These are phyloP conservation scores for Cyclanthera cordifolia DNA, from an alignment of 306 rosid genomes.

Conservation along the genomic window DNA sequence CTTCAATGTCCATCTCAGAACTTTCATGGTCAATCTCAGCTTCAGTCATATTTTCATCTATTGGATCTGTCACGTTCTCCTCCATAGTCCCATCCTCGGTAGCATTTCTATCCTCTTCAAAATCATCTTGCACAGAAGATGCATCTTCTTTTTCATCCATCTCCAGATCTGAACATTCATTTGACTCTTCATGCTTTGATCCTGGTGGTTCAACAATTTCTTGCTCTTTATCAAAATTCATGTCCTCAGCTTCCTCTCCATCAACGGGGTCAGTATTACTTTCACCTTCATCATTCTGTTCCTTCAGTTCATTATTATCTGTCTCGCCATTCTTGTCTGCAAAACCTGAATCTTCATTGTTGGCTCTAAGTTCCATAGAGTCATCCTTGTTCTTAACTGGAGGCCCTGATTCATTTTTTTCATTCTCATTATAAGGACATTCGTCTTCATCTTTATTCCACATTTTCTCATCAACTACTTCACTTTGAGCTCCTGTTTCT, in stretches of 20 bases:
- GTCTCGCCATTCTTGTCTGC: slow-evolving; percentile 39
- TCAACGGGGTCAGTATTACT: slow-evolving; percentile 28
- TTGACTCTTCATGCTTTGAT: slow-evolving; percentile 38
- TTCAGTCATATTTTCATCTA: slow-evolving; percentile 63
- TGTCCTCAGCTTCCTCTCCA: slow-evolving; percentile 34
- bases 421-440: slow-evolving; percentile 29
- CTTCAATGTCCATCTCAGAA: slow-evolving; percentile 37
- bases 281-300: slow-evolving; percentile 33
- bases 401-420: slow-evolving; percentile 63
- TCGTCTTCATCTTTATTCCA: slow-evolving; percentile 68
- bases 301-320: slow-evolving; percentile 31
- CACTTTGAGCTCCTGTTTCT: slow-evolving; percentile 53
- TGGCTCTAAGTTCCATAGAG: slow-evolving; percentile 68
- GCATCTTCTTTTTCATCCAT: slow-evolving; percentile 32
- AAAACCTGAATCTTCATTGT: slow-evolving; percentile 37
- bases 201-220: slow-evolving; percentile 45
- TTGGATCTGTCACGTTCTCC: slow-evolving; percentile 32
- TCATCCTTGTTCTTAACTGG: slow-evolving; percentile 50
- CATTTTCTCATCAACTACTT: slow-evolving; percentile 54
- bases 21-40: slow-evolving; percentile 32
- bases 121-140: slow-evolving; percentile 44
- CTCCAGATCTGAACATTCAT: slow-evolving; percentile 45
- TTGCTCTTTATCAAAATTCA: slow-evolving; percentile 47
- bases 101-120: slow-evolving; percentile 29
- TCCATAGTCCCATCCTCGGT: slow-evolving; percentile 28